Evolutionary conservation across 2,329 filamentous ascomycete species (phyloP), one percentile per base, ranked within the genome.

Genomic region (Alternaria longipes): DNA sequence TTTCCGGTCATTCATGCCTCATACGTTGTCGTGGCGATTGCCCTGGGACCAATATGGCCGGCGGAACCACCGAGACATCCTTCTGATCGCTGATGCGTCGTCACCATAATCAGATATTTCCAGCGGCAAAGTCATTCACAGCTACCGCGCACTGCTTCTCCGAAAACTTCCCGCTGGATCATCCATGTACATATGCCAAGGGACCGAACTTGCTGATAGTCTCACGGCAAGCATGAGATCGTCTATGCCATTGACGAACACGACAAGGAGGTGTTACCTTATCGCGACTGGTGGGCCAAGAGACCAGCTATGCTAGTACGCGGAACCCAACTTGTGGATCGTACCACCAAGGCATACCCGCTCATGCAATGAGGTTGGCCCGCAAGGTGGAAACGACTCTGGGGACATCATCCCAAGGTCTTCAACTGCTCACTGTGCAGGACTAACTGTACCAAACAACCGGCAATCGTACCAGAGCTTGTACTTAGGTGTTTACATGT

Each of bases 221-320:
- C 5, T 50, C 30, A 38, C 24, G 16, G 46, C 46, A 36, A 24
- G 36, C 46, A 49, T 11, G 12, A 34, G 8, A 49, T 34, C 46
- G 32, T 24, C 46, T 24, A 49, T n/a, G 14, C 46, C 30, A 34
- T 14, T 24, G 18, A 34, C 22, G 30, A 36, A 22, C 3, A 14
- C 18, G 2, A 22, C 46, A 34, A 34, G 46, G 46, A 36, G 32
- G 20, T 36, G 4, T 22, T 38, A 22, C 46, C 46, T 36, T 22
- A 36, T 50, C 32, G 32, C 46, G 32, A 5, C 20, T 50, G 46
- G 30, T 9, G 46, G 46, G 46, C 46, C 46, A 50, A 50, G 46
- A 50, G 32, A 20, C 9, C 20, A 36, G 30, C 32, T 50, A 32
- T 38, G 46, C 34, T 50, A 36, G 46, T 24, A n/a, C 16, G 9